Base-by-base conservation (phyloP, 768 basidiomycete species). In the Gymnopilus dilepis region DNA sequence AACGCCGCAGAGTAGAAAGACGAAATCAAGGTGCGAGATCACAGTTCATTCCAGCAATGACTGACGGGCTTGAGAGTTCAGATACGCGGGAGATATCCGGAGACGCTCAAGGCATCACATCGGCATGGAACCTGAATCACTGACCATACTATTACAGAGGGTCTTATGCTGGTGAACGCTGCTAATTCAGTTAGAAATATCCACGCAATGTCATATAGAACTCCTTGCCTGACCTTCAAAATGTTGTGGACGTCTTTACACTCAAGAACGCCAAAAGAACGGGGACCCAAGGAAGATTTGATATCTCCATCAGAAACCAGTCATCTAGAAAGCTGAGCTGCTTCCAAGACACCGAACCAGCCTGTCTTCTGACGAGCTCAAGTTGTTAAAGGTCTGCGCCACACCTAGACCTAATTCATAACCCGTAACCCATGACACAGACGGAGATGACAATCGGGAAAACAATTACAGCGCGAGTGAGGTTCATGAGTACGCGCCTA, bases 331-430 rank as follows among this genome's bases (percentile, higher is more conserved):
- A 26, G 43, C 43, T 11, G 26, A 22, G 43, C 6, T 19, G 43
- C 4, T 9, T 45, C 4, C 22, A 11, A 22, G 21, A 26, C 9
- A 19, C 22, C 21, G 21, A 22, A 6, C 37, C 22, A 17, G 31
- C 21, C 22, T 7, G 9, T 6, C 6, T 56, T 8, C 26, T 41
- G n/a, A 12, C 13, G 26, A 28, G 11, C 22, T 12, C 6, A 17
- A 47, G 26, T 4, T 22, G 19, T 4, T 9, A 45, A 45, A 6
- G 24, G 13, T 21, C 42, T 47, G 43, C 43, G 56, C 56, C 43
- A 57, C 56, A 57, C 22, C 56, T 34, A 31, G 30, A 45, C 42
- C 33, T 37, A 43, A 33, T 26, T 34, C 33, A 28, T 57, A 41
- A 45, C 34, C 28, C 40, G 8, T 56, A 47, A 22, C 26, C 45